Evolutionary conservation across 1,284 basidiomycete genomes (phyloP), one percentile per base, ranked within the genome.

Genomic region (Crucibulum parvulum): DNA sequence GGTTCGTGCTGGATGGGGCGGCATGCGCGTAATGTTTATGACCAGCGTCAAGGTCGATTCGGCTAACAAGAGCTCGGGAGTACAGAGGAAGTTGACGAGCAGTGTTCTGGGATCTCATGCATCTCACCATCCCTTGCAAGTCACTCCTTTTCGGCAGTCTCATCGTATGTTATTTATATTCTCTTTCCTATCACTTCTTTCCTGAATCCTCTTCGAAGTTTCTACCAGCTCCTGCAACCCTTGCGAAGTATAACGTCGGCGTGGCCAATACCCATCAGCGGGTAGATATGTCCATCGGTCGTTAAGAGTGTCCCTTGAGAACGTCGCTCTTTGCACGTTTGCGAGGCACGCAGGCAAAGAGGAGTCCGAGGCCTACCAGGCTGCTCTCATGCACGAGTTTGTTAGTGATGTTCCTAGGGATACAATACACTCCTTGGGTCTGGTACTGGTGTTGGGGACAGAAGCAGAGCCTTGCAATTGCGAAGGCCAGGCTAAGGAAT

Each of bases 391-490:
- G 68, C 92, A 98, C 70, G 93, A 95, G 55, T 98, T 96, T 72
- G 84, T 98, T 7, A 77, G 81, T 16, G 90, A 91, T 58, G 81
- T 99, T 8, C 95, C 95, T 0, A 92, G 7, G 95, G 94, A 0
- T 98, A 98, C 71, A 94, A 96, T 57, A 99, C 96, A 0, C 76
- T 81, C 51, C 77, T 98, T 11, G 94, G 91, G 0, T 86, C 80
- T 35, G 87, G 85, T n/a, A 86, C 79, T 34, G 95, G 94, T 4
- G 86, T 91, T 2, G 87, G 85, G 98, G 97, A 4, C 98, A 99
- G 83, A 89, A 89, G 67, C 97, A 99, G 78, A 80, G 97, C 9
- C 73, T 99, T 15, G 94, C 95, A 1, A 90, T 99, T 64, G 97
- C 98, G 1, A 83, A 97, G 55, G 96, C 96, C 2, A 84, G 88